A percentile compares a stretch with the other conserved stretches of the same genome.
Conservation (phyloP, 2,329 filamentous ascomycete genomes). For the Colletotrichum endophyticum region DNA sequence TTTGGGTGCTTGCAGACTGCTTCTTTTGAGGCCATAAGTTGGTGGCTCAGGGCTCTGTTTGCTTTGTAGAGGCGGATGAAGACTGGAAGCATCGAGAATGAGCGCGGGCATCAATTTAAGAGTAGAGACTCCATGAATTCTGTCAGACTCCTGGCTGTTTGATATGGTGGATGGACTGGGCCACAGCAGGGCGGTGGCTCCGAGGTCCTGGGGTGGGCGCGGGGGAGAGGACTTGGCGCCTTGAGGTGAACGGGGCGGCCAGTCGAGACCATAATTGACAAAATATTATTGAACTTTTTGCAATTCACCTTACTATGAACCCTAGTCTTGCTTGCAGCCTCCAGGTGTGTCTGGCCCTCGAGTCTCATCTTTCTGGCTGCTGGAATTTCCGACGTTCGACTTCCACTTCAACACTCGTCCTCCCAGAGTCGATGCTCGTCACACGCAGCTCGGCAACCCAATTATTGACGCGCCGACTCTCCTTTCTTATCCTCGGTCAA, state of each 20-base stretch:
- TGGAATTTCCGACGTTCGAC: not conserved
- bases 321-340: not conserved
- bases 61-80: not conserved
- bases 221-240: not conserved
- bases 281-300: not conserved
- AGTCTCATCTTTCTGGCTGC: not conserved
- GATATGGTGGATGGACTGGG: not conserved
- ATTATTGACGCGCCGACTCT: not conserved
- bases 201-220: not conserved
- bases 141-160: not conserved
- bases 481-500: not conserved
- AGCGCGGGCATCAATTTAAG: not conserved
- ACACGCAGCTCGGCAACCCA: not conserved
- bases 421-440: not conserved
- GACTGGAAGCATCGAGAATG: not conserved
- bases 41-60: not conserved
- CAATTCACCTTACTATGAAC: not conserved
- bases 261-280: not conserved
- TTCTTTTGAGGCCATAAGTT: not conserved
- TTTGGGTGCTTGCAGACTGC: not conserved
- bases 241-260: not conserved
- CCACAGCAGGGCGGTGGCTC: not conserved
- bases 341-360: not conserved
- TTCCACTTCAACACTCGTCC: not conserved
- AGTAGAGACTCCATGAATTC: not conserved